Percentiles rank a stretch among this genome's conserved stretches.
Conservation (phyloP, 768 basidiomycete species). For the Lactifluus hygrophoroides region DNA sequence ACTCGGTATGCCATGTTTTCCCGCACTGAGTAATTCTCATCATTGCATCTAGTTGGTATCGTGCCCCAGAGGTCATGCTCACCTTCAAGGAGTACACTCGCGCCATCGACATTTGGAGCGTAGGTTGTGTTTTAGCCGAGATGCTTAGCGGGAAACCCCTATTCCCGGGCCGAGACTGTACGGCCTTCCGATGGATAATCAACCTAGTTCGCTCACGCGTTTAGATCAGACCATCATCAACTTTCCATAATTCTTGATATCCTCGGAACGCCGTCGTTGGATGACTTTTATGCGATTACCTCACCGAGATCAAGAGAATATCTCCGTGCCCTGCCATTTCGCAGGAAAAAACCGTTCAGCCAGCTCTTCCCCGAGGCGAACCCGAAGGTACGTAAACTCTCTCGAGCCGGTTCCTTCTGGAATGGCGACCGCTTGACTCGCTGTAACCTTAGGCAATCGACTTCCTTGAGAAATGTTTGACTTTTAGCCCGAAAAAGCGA, state of each 20-base stretch:
- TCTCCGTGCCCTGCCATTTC: slow-evolving; percentile 80
- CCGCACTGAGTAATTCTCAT: slow-evolving; percentile 14
- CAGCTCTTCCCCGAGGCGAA: slow-evolving; percentile 70
- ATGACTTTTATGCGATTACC: slow-evolving; percentile 92
- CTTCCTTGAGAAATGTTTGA: slow-evolving; percentile 71
- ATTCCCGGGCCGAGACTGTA: slow-evolving; percentile 93
- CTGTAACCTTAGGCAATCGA: slow-evolving; percentile 48
- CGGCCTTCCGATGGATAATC: slow-evolving; percentile 24
- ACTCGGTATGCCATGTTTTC: slow-evolving; percentile 48
- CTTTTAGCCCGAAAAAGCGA: slow-evolving; percentile 79
- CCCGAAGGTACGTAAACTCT: slow-evolving; percentile 38
- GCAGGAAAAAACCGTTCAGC: slow-evolving; percentile 66
- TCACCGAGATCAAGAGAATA: slow-evolving; percentile 75
- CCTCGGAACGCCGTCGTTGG: slow-evolving; percentile 84
- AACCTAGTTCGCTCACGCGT: neutral
- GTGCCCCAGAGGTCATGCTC: slow-evolving; percentile 97
- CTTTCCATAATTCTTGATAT: slow-evolving; percentile 88
- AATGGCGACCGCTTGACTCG: neutral
- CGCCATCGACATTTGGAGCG: slow-evolving; percentile 82
- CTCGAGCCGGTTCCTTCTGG: neutral
- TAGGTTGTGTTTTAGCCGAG: slow-evolving; percentile 82
- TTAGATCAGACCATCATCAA: slow-evolving; percentile 78
- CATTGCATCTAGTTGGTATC: slow-evolving; percentile 65
- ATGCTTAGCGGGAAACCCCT: slow-evolving; percentile 88
- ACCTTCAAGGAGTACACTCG: slow-evolving; percentile 94